Conservation (phyloP, 345 rosid genomes). For the Dovyalis caffra region DNA sequence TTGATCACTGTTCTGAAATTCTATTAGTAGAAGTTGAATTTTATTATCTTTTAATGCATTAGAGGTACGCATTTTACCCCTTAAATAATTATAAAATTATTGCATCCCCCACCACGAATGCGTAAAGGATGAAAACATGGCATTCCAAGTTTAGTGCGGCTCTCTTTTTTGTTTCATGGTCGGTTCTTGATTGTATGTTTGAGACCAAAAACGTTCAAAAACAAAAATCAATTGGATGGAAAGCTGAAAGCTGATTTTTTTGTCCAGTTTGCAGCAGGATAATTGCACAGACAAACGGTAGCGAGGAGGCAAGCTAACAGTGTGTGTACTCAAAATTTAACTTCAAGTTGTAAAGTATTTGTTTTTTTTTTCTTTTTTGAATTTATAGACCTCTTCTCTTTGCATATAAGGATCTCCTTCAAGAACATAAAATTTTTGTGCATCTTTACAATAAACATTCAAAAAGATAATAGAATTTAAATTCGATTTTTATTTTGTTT, state of each 20-base stretch:
- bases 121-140: not conserved
- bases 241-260: not conserved
- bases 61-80: not conserved
- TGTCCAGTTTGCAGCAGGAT: too few relatives aligned
- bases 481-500: too few relatives aligned
- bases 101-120: not conserved
- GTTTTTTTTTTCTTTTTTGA: too few relatives aligned
- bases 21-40: not conserved
- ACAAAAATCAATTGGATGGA: not conserved
- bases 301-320: too few relatives aligned
- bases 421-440: too few relatives aligned
- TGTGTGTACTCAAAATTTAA: too few relatives aligned
- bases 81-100: too few relatives aligned
- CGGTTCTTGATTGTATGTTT: not conserved
- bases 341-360: not conserved
- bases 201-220: not conserved
- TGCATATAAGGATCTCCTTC: too few relatives aligned
- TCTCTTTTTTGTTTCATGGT: not conserved
- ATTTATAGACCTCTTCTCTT: too few relatives aligned
- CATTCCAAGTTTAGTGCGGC: not conserved
- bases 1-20: not conserved
- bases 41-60: not conserved
- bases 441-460: too few relatives aligned
- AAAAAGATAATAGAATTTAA: too few relatives aligned
- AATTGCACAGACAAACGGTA: too few relatives aligned